phyloP scores from a whole-genome alignment of 495 filamentous ascomycete genomes.

The Penicillium herquei region DNA sequence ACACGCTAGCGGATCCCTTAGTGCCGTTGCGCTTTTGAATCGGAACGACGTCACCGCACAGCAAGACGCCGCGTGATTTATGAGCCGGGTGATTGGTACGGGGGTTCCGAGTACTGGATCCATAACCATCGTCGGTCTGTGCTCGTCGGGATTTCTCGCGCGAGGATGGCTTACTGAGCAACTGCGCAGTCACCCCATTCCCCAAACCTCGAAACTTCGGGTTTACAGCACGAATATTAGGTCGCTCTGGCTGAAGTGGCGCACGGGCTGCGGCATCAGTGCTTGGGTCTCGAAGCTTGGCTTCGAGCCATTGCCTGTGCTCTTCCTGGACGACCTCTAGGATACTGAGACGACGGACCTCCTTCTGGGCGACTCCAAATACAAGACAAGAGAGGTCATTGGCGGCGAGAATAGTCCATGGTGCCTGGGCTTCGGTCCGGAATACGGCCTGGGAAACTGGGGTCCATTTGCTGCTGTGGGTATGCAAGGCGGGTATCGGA shows the following conservation, averaged over 20 bases:
- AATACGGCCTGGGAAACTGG: conserved; percentile 95
- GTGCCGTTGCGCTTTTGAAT: conserved; percentile 93
- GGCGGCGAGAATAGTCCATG: conserved; percentile 95
- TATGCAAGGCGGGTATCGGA: conserved; percentile 60
- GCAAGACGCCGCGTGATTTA: conserved; percentile 84
- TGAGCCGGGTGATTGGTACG: conserved; percentile 57
- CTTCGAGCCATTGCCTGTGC: conserved; percentile 82
- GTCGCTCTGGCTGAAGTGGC: conserved; percentile 32
- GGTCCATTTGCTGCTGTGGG: conserved; percentile 84
- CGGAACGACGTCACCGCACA: conserved; percentile 96
- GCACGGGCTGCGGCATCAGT: conserved; percentile 45
- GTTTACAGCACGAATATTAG: conserved; percentile 40
- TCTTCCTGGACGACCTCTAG: conserved; percentile 91
- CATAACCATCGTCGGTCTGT: conserved; percentile 73
- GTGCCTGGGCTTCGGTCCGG: conserved; percentile 80
- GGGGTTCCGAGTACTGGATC: conserved; percentile 57
- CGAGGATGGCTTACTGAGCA: conserved; percentile 86
- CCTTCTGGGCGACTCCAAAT: conserved; percentile 91
- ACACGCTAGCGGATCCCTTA: conserved; percentile 87
- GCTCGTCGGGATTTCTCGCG: conserved; percentile 60
- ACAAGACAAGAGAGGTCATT: conserved; percentile 95
- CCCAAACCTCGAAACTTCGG: conserved; percentile 60
- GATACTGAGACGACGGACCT: conserved; percentile 92
- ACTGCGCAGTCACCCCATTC: conserved; percentile 78
- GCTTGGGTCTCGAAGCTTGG: conserved; percentile 67